A percentile compares a stretch with the other conserved stretches of the same genome.
These are phyloP conservation scores for Candida glaebosa DNA, from an alignment of 805 yeast genomes.

Conservation along the genomic window DNA sequence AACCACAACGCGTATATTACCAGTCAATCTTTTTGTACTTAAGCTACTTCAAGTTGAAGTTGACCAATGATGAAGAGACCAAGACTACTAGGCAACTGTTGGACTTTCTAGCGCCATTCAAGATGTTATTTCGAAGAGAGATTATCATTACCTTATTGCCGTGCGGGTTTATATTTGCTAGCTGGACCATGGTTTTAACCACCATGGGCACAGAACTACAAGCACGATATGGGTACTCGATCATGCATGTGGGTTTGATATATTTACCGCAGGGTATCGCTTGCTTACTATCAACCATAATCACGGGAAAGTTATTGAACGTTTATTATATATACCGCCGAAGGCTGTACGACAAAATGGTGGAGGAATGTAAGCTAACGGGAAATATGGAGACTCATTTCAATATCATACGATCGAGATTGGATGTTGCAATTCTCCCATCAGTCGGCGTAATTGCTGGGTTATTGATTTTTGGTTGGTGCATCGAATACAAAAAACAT, in stretches of 20 bases:
- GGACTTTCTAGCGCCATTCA: slow-evolving; percentile 35
- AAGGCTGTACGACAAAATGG: slow-evolving; percentile 19
- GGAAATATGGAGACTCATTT: slow-evolving; percentile 37
- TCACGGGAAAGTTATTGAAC: slow-evolving; percentile 57
- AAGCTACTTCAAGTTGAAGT: slow-evolving; percentile 21
- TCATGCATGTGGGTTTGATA: slow-evolving; percentile 62
- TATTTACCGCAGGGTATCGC: slow-evolving; percentile 74
- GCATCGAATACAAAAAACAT: slow-evolving; percentile 45
- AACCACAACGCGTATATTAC: slow-evolving; percentile 43
- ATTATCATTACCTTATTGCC: slow-evolving; percentile 52
- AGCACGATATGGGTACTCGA: slow-evolving; percentile 45
- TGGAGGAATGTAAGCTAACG: slow-evolving; percentile 12
- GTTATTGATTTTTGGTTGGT: slow-evolving; percentile 64
- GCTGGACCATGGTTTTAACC: slow-evolving; percentile 69
- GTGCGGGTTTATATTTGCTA: slow-evolving; percentile 58
- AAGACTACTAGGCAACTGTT: slow-evolving; percentile 13
- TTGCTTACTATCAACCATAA: slow-evolving; percentile 57
- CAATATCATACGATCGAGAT: slow-evolving; percentile 53
- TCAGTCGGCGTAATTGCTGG: slow-evolving; percentile 37
- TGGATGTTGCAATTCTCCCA: slow-evolving; percentile 33
- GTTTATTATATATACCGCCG: slow-evolving; percentile 39
- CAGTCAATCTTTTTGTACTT: slow-evolving; percentile 43
- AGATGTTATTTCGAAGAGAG: slow-evolving; percentile 40
- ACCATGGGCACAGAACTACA: slow-evolving; percentile 57
- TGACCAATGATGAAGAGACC: slow-evolving; percentile 26